A percentile compares a stretch with the other conserved stretches of the same genome.
These are phyloP conservation scores for Aegilops bicornis DNA, from an alignment of 176 grass and related monocot genomes.

Conservation along the genomic window DNA sequence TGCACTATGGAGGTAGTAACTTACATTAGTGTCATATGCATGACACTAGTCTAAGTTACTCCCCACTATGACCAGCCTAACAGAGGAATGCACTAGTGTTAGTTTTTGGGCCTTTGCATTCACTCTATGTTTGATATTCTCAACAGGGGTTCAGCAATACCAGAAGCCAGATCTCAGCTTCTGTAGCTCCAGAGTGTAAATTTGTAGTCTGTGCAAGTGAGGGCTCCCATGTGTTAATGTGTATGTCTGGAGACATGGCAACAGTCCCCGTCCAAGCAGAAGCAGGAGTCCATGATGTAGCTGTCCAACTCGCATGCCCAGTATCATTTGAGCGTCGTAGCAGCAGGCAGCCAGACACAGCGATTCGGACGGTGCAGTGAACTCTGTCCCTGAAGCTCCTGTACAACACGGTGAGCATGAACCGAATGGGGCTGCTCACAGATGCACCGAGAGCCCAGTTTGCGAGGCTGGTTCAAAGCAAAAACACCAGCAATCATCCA, in stretches of 20 bases:
- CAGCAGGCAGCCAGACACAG: conserved; percentile 32
- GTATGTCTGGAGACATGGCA: conserved; percentile 85
- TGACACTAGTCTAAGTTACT: no score
- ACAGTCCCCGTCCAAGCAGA: conserved; percentile 48
- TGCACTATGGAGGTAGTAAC: no score
- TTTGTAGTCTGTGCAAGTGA: conserved; percentile 81
- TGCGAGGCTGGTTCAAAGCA: background rate
- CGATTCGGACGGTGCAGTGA: conserved; percentile 41
- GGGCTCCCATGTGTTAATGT: conserved; percentile 55
- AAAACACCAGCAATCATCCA: conserved; percentile 15
- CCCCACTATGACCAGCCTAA: no score
- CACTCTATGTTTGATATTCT: background rate
- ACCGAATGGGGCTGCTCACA: conserved; percentile 28
- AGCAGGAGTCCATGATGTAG: conserved; percentile 59
- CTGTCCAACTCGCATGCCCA: conserved; percentile 70
- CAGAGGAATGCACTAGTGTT: no score
- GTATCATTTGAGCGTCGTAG: conserved; percentile 28
- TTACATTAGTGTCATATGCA: no score
- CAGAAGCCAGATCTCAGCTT: conserved; percentile 88
- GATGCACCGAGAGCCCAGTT: conserved; percentile 13
- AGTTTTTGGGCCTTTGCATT: background rate
- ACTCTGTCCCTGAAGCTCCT: conserved; percentile 18
- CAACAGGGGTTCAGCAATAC: conserved; percentile 71
- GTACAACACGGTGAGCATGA: conserved; percentile 26
- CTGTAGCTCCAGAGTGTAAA: conserved; percentile 66